phyloP scores from a whole-genome alignment of 2,329 filamentous ascomycete species.

The Stagonosporopsis rhizophila region DNA sequence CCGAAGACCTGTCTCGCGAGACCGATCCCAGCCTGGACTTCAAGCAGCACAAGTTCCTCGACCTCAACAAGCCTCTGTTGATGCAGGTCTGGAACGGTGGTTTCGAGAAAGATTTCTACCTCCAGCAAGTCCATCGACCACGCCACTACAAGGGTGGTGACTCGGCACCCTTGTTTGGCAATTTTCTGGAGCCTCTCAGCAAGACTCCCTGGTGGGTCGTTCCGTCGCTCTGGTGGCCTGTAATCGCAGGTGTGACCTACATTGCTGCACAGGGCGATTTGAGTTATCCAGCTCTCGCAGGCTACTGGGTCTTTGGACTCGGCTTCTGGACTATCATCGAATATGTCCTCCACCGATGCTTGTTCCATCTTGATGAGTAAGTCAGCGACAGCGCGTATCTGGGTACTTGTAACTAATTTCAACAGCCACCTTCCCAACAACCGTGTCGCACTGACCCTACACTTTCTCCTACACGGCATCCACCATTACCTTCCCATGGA shows the following conservation, averaged over 20 bases:
- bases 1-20: constrained; percentile 84
- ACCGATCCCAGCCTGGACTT: constrained; percentile 81
- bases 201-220: constrained; percentile 95
- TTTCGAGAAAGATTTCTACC: constrained; percentile 94
- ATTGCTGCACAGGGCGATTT: constrained; percentile 68
- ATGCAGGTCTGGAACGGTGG: constrained; percentile 87
- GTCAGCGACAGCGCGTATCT: no score
- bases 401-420: no score
- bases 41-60: constrained; percentile 91
- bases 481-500: constrained; percentile 99
- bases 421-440: constrained; percentile 87
- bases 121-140: constrained; percentile 94
- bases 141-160: constrained; percentile 93
- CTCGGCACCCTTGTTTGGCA: constrained; percentile 93
- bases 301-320: constrained; percentile 75
- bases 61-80: constrained; percentile 83
- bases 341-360: constrained; percentile 84
- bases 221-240: constrained; percentile 84
- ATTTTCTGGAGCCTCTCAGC: constrained; percentile 96
- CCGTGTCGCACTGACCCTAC: constrained; percentile 79
- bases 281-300: constrained; percentile 53
- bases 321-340: constrained; percentile 89
- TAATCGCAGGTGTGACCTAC: constrained; percentile 74
- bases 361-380: constrained; percentile 94
- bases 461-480: constrained; percentile 95